Percentiles rank a stretch among this genome's conserved stretches.
phyloP scores from a whole-genome alignment of 192 early-diverging fungal genomes.

The Phycomyces nitens region DNA sequence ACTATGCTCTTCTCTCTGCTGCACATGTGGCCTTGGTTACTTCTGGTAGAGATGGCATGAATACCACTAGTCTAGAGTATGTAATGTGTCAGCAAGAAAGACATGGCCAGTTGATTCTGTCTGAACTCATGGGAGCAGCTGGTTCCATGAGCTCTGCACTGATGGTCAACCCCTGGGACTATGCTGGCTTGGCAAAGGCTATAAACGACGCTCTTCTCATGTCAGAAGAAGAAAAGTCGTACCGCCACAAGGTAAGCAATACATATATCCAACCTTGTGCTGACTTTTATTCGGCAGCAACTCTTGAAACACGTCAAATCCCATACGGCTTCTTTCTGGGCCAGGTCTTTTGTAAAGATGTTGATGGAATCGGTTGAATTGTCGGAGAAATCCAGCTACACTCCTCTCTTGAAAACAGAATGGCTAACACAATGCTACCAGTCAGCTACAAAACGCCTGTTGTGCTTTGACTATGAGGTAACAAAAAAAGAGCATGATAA shows the following conservation, averaged over 20 bases:
- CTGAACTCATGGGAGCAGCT: constrained; percentile 96
- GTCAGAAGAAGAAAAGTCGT: constrained; percentile 58
- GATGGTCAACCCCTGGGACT: constrained; percentile 90
- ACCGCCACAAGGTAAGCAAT: constrained; percentile 55
- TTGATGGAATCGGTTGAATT: constrained; percentile 47
- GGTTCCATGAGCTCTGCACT: constrained; percentile 73
- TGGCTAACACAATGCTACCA: constrained; percentile 46
- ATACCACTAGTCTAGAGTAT: constrained; percentile 91
- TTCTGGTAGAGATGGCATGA: constrained; percentile 94
- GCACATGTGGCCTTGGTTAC: constrained; percentile 93
- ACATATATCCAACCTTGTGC: not conserved
- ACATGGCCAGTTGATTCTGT: constrained; percentile 83
- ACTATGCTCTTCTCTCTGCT: constrained; percentile 87
- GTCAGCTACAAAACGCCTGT: constrained; percentile 64
- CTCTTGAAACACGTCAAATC: constrained; percentile 78
- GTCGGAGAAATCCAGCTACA: constrained; percentile 43
- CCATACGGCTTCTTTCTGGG: constrained; percentile 90
- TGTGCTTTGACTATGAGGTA: constrained; percentile 96
- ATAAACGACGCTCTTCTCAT: constrained; percentile 74
- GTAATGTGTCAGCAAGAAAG: constrained; percentile 90
- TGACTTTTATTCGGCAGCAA: constrained; percentile 46
- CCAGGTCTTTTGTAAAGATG: constrained; percentile 73
- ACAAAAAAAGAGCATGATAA: too few species aligned
- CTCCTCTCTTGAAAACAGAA: constrained; percentile 37
- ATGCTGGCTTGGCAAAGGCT: constrained; percentile 71